A percentile compares a stretch with the other conserved stretches of the same genome.
These are phyloP conservation scores for Quercus engelmannii DNA, from an alignment of 306 rosid genomes.

Conservation along the genomic window DNA sequence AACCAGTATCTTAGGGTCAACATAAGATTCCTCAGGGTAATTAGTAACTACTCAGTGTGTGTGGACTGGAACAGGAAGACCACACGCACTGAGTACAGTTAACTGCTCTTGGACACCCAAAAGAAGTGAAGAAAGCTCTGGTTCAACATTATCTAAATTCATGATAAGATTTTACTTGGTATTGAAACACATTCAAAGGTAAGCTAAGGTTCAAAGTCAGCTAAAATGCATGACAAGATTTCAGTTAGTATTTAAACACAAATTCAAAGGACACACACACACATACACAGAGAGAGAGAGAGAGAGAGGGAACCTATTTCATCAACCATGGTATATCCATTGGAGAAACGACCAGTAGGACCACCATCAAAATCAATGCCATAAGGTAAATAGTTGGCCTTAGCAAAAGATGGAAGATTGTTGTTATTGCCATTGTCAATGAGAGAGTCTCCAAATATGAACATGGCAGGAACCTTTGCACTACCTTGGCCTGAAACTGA, in stretches of 20 bases:
- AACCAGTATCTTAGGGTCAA: too few relatives aligned
- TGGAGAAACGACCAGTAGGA: slow-evolving; percentile 88
- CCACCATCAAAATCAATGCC: slow-evolving; percentile 90
- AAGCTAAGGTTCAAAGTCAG: too few relatives aligned
- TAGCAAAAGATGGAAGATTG: slow-evolving; percentile 76
- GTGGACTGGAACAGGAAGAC: too few relatives aligned
- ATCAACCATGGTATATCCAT: slow-evolving; percentile 89
- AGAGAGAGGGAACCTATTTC: slow-evolving; percentile 41
- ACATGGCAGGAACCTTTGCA: slow-evolving; percentile 79
- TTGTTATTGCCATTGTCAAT: slow-evolving; percentile 95
- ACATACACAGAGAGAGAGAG: neutral
- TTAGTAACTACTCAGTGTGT: too few relatives aligned
- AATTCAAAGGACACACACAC: neutral
- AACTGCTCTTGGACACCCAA: too few relatives aligned
- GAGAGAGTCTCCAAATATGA: slow-evolving; percentile 89
- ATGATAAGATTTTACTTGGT: neutral
- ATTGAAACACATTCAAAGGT: too few relatives aligned
- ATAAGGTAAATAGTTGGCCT: slow-evolving; percentile 87
- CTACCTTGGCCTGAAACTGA: slow-evolving; percentile 36
- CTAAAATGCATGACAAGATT: neutral
- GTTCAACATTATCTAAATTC: neutral
- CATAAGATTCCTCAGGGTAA: too few relatives aligned
- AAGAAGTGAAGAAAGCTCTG: too few relatives aligned
- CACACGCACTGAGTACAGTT: neutral
- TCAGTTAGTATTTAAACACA: neutral